These are phyloP conservation scores for Senna tora DNA, from an alignment of 306 rosid genomes.

Conservation along the genomic window DNA sequence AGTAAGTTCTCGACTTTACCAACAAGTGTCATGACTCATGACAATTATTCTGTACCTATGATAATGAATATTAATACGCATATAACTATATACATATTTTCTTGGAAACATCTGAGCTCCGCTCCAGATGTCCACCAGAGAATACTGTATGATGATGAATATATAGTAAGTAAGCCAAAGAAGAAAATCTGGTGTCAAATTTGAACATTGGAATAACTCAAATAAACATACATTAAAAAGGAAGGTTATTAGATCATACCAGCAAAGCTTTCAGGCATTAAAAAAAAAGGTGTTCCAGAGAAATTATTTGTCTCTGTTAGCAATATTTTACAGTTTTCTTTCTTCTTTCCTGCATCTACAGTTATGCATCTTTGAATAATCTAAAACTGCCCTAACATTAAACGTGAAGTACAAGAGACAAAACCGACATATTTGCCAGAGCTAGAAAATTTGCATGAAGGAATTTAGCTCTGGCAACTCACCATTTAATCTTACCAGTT, in stretches of 20 bases:
- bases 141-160: slow-evolving; percentile 58
- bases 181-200: slow-evolving; percentile 13
- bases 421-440: background rate
- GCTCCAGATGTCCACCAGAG: slow-evolving; percentile 95
- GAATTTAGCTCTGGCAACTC: slow-evolving; percentile 53
- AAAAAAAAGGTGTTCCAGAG: slow-evolving; percentile 11
- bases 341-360: background rate
- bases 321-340: background rate
- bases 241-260: slow-evolving; percentile 15
- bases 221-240: slow-evolving; percentile 22
- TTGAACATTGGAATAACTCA: background rate
- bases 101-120: slow-evolving; percentile 89
- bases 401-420: slow-evolving; percentile 23
- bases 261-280: slow-evolving; percentile 12
- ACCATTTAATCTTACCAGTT: slow-evolving; percentile 89
- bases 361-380: slow-evolving; percentile 5
- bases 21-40: background rate
- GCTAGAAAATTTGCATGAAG: slow-evolving; percentile 11
- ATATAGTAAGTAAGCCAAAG: slow-evolving; percentile 35
- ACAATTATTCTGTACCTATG: slow-evolving; percentile 15
- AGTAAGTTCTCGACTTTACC: slow-evolving; percentile 20
- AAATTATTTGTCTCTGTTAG: background rate
- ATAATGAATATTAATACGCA: background rate
- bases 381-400: slow-evolving; percentile 16
- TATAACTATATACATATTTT: slow-evolving; percentile 34